These are phyloP conservation scores for Sporobolomyces pararoseus DNA, from an alignment of 768 basidiomycete genomes.

Conservation along the genomic window DNA sequence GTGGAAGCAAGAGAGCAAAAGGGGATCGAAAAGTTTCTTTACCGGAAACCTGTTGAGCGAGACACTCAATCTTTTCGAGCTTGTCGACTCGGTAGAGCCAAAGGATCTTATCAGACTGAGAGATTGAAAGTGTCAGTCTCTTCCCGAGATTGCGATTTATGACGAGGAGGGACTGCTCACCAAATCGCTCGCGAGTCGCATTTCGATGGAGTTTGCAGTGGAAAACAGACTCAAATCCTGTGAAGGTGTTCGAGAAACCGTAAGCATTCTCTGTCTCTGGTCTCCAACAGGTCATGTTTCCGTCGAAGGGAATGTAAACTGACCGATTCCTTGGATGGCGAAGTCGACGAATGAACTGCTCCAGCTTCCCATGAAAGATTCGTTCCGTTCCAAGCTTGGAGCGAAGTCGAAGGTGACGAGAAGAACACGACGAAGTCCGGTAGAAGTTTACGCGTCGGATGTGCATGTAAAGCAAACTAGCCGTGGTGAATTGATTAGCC, in stretches of 20 bases:
- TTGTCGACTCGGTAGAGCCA: not conserved
- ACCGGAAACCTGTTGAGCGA: conserved; percentile 4
- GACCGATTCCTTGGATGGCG: no score
- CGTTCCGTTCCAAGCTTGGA: conserved; percentile 10
- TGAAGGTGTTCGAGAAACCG: no score
- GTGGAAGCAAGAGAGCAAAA: not conserved
- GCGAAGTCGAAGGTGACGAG: not conserved
- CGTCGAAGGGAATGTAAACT: no score
- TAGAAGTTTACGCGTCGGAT: not conserved
- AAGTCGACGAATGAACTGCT: no score
- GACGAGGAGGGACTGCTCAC: not conserved
- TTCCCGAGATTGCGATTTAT: not conserved
- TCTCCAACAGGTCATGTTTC: no score
- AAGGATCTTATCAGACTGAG: not conserved
- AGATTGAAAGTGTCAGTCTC: not conserved
- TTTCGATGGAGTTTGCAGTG: not conserved
- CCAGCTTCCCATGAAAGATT: not conserved
- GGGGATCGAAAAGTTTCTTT: not conserved
- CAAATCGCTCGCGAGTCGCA: not conserved
- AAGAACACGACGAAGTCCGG: not conserved
- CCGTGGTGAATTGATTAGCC: not conserved
- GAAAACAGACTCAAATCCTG: not conserved
- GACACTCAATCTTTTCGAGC: not conserved
- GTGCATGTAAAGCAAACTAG: not conserved
- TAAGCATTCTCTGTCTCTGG: no score